These are phyloP conservation scores for Suillus tomentosus DNA, from an alignment of 768 basidiomycete species.

Conservation along the genomic window DNA sequence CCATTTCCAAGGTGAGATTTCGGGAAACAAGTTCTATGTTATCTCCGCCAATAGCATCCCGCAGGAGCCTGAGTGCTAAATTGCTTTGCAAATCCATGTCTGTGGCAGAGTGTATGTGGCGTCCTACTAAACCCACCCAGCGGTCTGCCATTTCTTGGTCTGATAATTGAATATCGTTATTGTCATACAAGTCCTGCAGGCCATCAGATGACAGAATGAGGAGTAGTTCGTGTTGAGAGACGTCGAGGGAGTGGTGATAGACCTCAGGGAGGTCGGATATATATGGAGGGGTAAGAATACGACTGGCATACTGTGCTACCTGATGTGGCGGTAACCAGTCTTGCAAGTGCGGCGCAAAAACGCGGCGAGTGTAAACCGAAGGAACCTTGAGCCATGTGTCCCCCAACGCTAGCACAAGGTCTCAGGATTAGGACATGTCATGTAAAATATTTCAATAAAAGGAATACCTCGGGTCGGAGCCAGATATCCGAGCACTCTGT, in stretches of 20 bases:
- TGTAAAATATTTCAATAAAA: constrained; percentile 1
- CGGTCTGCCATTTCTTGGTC: constrained; percentile 33
- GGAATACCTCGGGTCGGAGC: constrained; percentile 40
- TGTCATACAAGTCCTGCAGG: constrained; percentile 43
- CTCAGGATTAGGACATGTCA: constrained; percentile 16
- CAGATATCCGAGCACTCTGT: constrained; percentile 40
- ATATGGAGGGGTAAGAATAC: constrained; percentile 49
- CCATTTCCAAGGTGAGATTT: constrained; percentile 51
- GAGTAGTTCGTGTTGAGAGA: constrained; percentile 26
- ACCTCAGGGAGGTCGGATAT: constrained; percentile 45
- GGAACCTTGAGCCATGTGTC: constrained; percentile 40
- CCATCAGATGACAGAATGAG: constrained; percentile 51
- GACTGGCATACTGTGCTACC: constrained; percentile 30
- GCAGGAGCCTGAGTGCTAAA: constrained; percentile 42
- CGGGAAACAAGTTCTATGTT: constrained; percentile 42
- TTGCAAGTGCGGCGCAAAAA: constrained; percentile 27
- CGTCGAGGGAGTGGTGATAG: constrained; percentile 35
- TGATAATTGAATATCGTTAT: constrained; percentile 22
- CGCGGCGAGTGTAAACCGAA: constrained; percentile 32
- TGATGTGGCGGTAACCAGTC: constrained; percentile 27
- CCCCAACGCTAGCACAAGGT: constrained; percentile 20
- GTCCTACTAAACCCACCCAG: constrained; percentile 39
- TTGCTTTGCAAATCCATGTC: constrained; percentile 28
- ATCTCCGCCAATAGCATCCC: constrained; percentile 46
- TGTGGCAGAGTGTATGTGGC: constrained; percentile 23